Conservation (phyloP, 805 yeast species). For the Ogataea sp. region DNA sequence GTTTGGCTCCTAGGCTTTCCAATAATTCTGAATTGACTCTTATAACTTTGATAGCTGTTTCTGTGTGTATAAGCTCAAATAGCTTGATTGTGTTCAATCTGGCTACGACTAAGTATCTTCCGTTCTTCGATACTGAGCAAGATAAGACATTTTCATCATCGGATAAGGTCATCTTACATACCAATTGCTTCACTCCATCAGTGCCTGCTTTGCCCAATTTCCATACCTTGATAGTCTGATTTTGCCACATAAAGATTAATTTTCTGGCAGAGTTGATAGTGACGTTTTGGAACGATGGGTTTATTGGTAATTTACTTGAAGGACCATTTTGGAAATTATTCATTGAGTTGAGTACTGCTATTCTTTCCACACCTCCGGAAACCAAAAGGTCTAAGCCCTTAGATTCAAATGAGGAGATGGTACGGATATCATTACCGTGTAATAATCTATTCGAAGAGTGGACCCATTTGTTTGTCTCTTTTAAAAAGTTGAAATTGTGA, state of each 20-base stretch:
- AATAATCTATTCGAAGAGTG: conserved; percentile 66
- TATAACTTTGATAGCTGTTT: conserved; percentile 33
- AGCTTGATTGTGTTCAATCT: conserved; percentile 61
- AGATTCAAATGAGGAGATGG: conserved; percentile 64
- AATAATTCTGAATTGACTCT: conserved; percentile 41
- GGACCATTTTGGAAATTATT: conserved; percentile 64
- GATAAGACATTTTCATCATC: conserved; percentile 77
- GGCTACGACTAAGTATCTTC: conserved; percentile 61
- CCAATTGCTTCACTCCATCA: conserved; percentile 39
- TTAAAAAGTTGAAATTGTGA: conserved; percentile 53
- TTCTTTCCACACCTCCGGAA: conserved; percentile 79
- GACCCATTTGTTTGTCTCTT: conserved; percentile 55
- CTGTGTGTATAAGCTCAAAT: conserved; percentile 45
- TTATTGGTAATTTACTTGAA: conserved; percentile 59
- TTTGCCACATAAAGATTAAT: conserved; percentile 70
- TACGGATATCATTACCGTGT: conserved; percentile 81
- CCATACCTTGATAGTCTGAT: conserved; percentile 80
- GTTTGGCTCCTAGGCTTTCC: conserved; percentile 44
- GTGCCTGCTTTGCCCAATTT: conserved; percentile 26
- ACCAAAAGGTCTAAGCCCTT: conserved; percentile 60
- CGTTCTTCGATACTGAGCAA: conserved; percentile 59
- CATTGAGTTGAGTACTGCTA: conserved; percentile 57
- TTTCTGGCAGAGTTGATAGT: conserved; percentile 38
- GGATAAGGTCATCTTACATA: conserved; percentile 54
- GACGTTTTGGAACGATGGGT: conserved; percentile 13